A percentile compares a stretch with the other conserved stretches of the same genome.
Evolutionary conservation across 202 grass and related monocot species (phyloP).

Genomic region (Panicum hallii): DNA sequence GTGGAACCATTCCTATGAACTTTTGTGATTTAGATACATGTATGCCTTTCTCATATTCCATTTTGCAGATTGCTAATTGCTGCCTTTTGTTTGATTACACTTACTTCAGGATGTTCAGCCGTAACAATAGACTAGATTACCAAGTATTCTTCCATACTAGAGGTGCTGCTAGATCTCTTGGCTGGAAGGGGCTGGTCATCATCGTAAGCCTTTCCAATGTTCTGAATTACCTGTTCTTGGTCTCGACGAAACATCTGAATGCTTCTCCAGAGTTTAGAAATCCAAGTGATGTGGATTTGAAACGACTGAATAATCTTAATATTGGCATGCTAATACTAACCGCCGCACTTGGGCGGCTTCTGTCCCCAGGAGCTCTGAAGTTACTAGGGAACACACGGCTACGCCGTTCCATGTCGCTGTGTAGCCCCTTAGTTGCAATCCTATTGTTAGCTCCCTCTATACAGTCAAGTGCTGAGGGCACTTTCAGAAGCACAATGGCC

Average conservation of each 20-base stretch:
- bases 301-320: fast-evolving
- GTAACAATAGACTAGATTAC: constrained; percentile 34
- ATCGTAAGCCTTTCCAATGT: background rate
- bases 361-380: background rate
- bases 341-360: background rate
- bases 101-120: constrained; percentile 38
- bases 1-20: no score
- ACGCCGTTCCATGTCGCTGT: background rate
- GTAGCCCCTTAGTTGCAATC: background rate
- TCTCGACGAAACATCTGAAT: background rate
- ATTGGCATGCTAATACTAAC: background rate
- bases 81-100: background rate
- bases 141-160: constrained; percentile 33
- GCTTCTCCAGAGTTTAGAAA: background rate
- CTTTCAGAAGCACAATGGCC: no score
- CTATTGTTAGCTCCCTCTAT: background rate
- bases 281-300: fast-evolving
- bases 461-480: background rate
- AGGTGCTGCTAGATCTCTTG: constrained; percentile 6
- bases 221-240: background rate
- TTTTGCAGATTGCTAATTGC: background rate
- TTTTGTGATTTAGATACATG: background rate
- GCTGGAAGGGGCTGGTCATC: background rate
- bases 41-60: background rate
- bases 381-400: background rate